Evolutionary conservation across 305 asterid species (phyloP), one percentile per base, ranked within the genome.

Genomic region (Fraxinus xanthoxyloides): DNA sequence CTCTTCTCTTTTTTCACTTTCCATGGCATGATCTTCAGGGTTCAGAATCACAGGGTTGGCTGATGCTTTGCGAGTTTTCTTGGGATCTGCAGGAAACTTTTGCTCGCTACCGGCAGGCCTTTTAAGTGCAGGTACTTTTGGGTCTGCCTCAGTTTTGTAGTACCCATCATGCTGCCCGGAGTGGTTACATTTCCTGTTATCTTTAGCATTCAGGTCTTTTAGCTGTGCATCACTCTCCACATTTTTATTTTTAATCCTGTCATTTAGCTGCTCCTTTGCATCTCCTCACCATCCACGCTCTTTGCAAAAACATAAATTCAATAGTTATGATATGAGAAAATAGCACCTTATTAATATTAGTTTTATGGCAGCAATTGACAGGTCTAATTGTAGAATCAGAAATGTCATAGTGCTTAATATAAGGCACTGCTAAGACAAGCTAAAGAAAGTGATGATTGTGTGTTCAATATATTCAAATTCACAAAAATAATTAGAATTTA

Each of bases 251-350:
- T 36, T 67, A 35, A 79, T 59, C 59, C 85, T 51, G 70, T 84
- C 88, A 36, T 65, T 88, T 80, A 74, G 87, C 76, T 85, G 90
- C 85, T 91, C 93, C 87, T 78, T 89, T 9, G 87, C 70, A 84
- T 93, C 93, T 80, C 90, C 87, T 94, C 94, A 87, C 90, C 92
- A 89, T 82, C 96, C 98, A 78, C 88, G 95, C 82, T 90, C 98
- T 93, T 6, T 9, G 1, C 13, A n/a, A 59, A 59, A 59, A 7
- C 4, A 5, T 59, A 59, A 19, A 59, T n/a, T 59, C 3, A 59
- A 56, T 15, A 51, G 63, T 51, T 59, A 59, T 2, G 69, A 21
- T 59, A 59, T 2, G 69, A 59, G 10, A 21, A 59, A 59, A 59
- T 59, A 59, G 30, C 69, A 59, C 13, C 69, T 59, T 21, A n/a